Base-by-base conservation (phyloP, 1,139 yeast species). In the Lodderomyces orthopsilosis region DNA sequence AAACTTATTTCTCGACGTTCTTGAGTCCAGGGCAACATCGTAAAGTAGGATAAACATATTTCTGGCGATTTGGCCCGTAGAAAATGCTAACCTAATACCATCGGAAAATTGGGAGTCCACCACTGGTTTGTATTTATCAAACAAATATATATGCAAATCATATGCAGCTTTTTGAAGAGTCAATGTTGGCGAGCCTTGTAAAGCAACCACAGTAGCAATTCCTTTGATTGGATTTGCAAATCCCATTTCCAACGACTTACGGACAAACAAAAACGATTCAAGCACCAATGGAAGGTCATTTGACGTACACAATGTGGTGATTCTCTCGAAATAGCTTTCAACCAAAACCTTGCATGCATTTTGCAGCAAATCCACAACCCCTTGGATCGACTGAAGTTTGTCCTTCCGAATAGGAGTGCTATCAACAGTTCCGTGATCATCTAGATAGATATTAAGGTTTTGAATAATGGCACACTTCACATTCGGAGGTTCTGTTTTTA, bases 141-240 rank as follows among this genome's bases (percentile, higher is more conserved):
- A 79, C 8, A 88, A 57, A 4, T 74, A 77, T 22, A 57, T 57
- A 52, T 85, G 85, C 45, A 85, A 64, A 1, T 69, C 73, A 2
- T 65, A 49, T 0, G 91, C 87, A 8, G 74, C 62, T 1, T 59
- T 59, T 30, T 74, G 65, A 22, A 85, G 67, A n/a, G 62, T 59
- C 2, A 56, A 56, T 22, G 67, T 63, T 0, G 68, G 60, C 1
- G 89, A 79, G 0, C 87, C 73, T 47, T 83, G 81, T 35, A 89
- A 64, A 0, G 93, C 93, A 44, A 88, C 74, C 2, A 86, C 69
- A 0, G 89, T 82, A 0, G 91, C 77, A 10, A 83, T 75, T 51
- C 90, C 80, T 5, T 72, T 54, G 44, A 84, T 77, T 1, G 95
- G 96, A 55, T 85, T 87, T 0, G 85, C 85, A 59, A 79, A 83